Conservation (phyloP, 306 rosid genomes). For the Parietaria judaica region DNA sequence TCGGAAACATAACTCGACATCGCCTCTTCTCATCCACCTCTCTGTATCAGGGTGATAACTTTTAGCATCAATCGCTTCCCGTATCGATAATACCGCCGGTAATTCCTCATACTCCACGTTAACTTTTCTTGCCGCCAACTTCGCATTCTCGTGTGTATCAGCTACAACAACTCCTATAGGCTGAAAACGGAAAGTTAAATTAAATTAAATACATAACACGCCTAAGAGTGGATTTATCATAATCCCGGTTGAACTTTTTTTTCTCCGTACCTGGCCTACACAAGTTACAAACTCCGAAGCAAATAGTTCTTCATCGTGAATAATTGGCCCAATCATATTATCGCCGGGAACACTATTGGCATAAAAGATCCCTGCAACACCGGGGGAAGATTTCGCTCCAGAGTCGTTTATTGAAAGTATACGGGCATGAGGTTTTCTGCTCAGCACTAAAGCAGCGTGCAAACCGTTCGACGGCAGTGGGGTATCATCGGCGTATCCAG, state of each 20-base stretch:
- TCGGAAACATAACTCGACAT: conserved; percentile 70
- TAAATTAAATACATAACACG: neutral
- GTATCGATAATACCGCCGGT: conserved; percentile 70
- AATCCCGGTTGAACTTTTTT: neutral
- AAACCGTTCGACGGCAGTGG: conserved; percentile 59
- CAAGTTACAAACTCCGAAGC: conserved; percentile 74
- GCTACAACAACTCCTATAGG: conserved; percentile 88
- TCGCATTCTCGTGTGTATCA: conserved; percentile 93
- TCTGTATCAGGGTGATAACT: conserved; percentile 75
- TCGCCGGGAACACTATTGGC: conserved; percentile 67
- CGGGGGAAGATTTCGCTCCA: conserved; percentile 57
- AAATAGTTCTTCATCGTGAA: conserved; percentile 76
- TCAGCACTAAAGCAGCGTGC: conserved; percentile 85
- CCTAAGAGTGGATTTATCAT: neutral
- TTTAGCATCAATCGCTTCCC: conserved; percentile 69
- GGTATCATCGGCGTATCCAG: conserved; percentile 75
- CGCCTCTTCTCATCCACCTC: conserved; percentile 61
- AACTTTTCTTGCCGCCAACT: conserved; percentile 64
- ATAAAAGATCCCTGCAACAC: conserved; percentile 61
- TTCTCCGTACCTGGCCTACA: conserved; percentile 75
- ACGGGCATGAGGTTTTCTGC: conserved; percentile 85
- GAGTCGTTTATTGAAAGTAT: conserved; percentile 61
- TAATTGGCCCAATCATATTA: conserved; percentile 62
- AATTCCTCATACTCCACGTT: conserved; percentile 71
- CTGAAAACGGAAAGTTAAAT: conserved; percentile 33